Conservation (phyloP, 2,329 filamentous ascomycete genomes). For the Scytalidium lignicola region DNA sequence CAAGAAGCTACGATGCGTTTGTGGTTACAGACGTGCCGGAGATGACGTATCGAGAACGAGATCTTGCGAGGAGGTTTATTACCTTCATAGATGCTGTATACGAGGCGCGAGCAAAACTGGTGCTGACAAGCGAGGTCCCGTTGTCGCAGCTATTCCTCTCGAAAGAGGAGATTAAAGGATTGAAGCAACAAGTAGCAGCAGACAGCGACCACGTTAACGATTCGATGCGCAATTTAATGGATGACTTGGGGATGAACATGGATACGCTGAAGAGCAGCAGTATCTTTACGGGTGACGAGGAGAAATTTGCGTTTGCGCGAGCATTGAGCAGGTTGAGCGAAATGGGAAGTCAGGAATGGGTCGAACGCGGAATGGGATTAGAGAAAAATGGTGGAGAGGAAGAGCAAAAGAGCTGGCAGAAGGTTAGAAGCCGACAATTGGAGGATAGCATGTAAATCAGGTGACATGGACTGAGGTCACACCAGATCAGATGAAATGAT, state of each 20-base stretch:
- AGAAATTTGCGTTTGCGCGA: conserved; percentile 90
- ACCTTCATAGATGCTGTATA: conserved; percentile 98
- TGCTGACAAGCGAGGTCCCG: conserved; percentile 84
- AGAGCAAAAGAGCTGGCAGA: conserved; percentile 42
- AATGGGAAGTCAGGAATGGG: conserved; percentile 95
- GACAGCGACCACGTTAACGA: conserved; percentile 46
- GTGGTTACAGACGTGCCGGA: conserved; percentile 86
- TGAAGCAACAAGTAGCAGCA: conserved; percentile 34
- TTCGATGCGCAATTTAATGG: conserved; percentile 75
- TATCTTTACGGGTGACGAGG: conserved; percentile 91
- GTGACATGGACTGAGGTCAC: not conserved
- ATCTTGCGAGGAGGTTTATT: conserved; percentile 89
- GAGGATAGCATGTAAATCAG: conserved; percentile 35
- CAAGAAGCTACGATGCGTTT: conserved; percentile 85
- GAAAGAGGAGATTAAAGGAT: conserved; percentile 55
- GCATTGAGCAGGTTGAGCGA: conserved; percentile 79
- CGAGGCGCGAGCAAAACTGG: conserved; percentile 86
- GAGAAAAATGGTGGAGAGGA: conserved; percentile 35
- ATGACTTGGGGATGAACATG: conserved; percentile 82
- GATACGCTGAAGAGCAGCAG: conserved; percentile 76
- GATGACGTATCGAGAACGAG: conserved; percentile 82
- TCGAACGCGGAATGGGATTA: conserved; percentile 65
- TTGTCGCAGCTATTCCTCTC: conserved; percentile 83
- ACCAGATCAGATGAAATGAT: not conserved
- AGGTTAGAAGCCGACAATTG: conserved; percentile 41